Conservation (phyloP, 2,329 filamentous ascomycete genomes). For the Blumeriella jaapii region DNA sequence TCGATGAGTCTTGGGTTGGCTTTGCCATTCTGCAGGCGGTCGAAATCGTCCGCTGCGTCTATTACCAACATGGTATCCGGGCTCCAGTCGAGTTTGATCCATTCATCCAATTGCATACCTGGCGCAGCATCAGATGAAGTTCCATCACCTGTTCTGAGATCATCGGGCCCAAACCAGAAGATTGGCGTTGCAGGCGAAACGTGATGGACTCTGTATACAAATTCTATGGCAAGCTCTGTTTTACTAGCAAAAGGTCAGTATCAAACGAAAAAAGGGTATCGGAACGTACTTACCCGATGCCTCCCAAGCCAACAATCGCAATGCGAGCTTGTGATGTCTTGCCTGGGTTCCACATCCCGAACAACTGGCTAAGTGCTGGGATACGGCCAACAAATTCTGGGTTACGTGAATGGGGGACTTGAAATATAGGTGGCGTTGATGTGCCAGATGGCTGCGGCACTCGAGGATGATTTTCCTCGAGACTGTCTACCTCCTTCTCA, state of each 20-base stretch:
- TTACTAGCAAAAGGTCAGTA: conserved; percentile 14
- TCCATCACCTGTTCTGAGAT: conserved; percentile 5
- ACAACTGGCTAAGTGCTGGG: conserved; percentile 12
- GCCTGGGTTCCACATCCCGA: conserved; percentile 20
- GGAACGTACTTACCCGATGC: conserved; percentile 19
- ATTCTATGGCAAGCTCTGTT: conserved; percentile 19
- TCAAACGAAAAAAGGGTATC: too few species aligned
- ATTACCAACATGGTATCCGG: conserved; percentile 14
- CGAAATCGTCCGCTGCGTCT: conserved; percentile 15
- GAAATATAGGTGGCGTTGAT: conserved; percentile 8
- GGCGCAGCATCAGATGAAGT: background rate
- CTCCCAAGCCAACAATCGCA: conserved; percentile 20
- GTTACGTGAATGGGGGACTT: conserved; percentile 16
- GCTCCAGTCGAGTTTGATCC: conserved; percentile 7
- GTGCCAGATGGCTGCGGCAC: background rate
- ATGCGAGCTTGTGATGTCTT: conserved; percentile 12
- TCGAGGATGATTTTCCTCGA: conserved; percentile 1
- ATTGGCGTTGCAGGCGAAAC: conserved; percentile 17
- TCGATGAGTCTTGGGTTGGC: conserved; percentile 10
- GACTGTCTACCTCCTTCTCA: conserved; percentile 1
- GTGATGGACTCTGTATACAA: conserved; percentile 17
- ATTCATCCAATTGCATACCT: conserved; percentile 12
- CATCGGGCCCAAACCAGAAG: conserved; percentile 16
- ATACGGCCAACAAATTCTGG: conserved; percentile 18
- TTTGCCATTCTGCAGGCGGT: conserved; percentile 6